These are phyloP conservation scores for Scleroderma citrinum DNA, from an alignment of 768 basidiomycete genomes.

Conservation along the genomic window DNA sequence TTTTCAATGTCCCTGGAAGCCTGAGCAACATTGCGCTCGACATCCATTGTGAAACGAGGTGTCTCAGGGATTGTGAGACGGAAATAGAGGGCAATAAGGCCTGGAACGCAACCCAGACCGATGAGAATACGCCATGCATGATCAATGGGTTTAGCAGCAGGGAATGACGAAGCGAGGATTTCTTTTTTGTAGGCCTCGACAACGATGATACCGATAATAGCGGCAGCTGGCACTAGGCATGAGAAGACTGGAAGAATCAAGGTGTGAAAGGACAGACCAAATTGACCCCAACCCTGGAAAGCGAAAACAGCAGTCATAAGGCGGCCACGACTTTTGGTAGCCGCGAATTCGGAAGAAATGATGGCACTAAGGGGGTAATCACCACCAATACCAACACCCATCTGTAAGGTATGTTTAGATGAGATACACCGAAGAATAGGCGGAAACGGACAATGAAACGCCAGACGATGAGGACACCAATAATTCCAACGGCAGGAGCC, in stretches of 20 bases:
- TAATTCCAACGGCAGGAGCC: conserved; percentile 60
- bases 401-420: conserved; percentile 29
- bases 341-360: conserved; percentile 85
- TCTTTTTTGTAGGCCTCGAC: conserved; percentile 61
- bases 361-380: conserved; percentile 84
- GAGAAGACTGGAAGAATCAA: neutral
- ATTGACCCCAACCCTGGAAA: conserved; percentile 83
- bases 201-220: conserved; percentile 59
- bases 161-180: conserved; percentile 39
- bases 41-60: conserved; percentile 88
- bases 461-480: conserved; percentile 79
- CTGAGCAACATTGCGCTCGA: conserved; percentile 74
- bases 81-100: conserved; percentile 79
- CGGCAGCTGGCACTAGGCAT: conserved; percentile 40
- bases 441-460: conserved; percentile 53
- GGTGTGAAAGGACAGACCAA: conserved; percentile 39
- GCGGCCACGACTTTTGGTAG: conserved; percentile 71
- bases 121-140: conserved; percentile 83
- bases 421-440: neutral
- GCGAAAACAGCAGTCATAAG: conserved; percentile 90
- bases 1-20: conserved; percentile 69
- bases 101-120: conserved; percentile 82
- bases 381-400: conserved; percentile 82
- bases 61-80: conserved; percentile 91
- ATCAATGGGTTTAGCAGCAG: conserved; percentile 51